Percentiles rank a stretch among this genome's conserved stretches.
phyloP scores from a whole-genome alignment of 106 monocot genomes.

The Chionographis japonica region DNA sequence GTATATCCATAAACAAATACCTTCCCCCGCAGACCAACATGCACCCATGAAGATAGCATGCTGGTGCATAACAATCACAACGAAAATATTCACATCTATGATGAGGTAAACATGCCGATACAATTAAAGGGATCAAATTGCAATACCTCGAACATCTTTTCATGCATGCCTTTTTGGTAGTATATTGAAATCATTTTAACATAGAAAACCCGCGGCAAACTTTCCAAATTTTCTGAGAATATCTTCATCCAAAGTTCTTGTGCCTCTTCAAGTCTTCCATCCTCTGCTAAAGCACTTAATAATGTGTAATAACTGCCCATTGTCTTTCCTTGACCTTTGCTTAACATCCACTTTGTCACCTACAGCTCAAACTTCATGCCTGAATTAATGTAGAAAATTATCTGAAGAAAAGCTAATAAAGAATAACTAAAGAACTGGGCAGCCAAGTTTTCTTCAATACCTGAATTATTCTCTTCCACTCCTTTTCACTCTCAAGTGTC shows the following conservation, averaged over 20 bases:
- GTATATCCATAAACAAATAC: no score
- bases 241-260: constrained; percentile 78
- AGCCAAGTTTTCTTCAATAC: constrained; percentile 20
- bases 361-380: constrained; percentile 11
- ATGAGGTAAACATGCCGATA: background rate
- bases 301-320: constrained; percentile 87
- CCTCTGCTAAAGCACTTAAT: constrained; percentile 88
- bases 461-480: constrained; percentile 98
- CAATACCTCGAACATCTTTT: constrained; percentile 93
- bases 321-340: constrained; percentile 97
- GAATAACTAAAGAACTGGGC: background rate
- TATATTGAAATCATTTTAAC: constrained; percentile 84
- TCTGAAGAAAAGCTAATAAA: background rate
- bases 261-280: constrained; percentile 88
- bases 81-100: background rate
- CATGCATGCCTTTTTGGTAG: constrained; percentile 49
- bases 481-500: constrained; percentile 72
- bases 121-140: background rate
- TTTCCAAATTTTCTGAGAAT: constrained; percentile 77
- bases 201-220: constrained; percentile 81
- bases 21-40: no score
- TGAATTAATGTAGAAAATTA: background rate
- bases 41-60: no score
- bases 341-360: constrained; percentile 97
- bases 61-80: no score